Percentiles rank a stretch among this genome's conserved stretches.
Evolutionary conservation across 306 rosid genomes (phyloP).

Genomic region (Acmispon strigosus): DNA sequence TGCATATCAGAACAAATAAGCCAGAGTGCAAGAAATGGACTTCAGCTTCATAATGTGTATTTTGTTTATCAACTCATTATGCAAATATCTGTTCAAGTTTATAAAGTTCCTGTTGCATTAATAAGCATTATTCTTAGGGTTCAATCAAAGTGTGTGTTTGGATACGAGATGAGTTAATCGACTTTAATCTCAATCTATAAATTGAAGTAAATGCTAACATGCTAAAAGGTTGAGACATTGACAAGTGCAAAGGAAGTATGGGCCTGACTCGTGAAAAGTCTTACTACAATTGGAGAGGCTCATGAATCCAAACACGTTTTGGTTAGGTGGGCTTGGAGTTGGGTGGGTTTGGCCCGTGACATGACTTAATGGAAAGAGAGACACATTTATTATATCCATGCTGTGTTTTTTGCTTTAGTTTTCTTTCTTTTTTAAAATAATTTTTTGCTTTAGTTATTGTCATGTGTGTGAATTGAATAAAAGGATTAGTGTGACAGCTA

Average conservation of each 20-base stretch:
- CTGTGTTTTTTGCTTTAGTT: not conserved
- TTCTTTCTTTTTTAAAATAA: not conserved
- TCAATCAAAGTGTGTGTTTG: too few relatives aligned
- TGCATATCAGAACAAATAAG: not conserved
- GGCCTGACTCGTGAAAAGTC: not conserved
- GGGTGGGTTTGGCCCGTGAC: constrained; percentile 23
- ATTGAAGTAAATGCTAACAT: too few relatives aligned
- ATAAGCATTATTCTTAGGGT: too few relatives aligned
- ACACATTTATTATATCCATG: constrained; percentile 15
- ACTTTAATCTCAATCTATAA: too few relatives aligned
- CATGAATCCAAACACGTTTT: not conserved
- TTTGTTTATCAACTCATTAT: not conserved
- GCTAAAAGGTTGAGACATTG: not conserved
- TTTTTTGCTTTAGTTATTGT: not conserved
- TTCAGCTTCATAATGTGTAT: not conserved
- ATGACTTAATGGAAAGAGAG: not conserved
- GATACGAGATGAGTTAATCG: too few relatives aligned
- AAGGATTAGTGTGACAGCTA: not conserved
- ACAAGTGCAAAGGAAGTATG: not conserved
- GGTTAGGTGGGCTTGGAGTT: constrained; percentile 15
- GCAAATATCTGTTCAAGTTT: not conserved
- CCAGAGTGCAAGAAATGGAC: not conserved
- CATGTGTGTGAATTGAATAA: constrained; percentile 14
- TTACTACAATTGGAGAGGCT: not conserved
- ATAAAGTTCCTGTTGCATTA: not conserved